phyloP scores from a whole-genome alignment of 345 rosid genomes.

The Mercurialis annua region DNA sequence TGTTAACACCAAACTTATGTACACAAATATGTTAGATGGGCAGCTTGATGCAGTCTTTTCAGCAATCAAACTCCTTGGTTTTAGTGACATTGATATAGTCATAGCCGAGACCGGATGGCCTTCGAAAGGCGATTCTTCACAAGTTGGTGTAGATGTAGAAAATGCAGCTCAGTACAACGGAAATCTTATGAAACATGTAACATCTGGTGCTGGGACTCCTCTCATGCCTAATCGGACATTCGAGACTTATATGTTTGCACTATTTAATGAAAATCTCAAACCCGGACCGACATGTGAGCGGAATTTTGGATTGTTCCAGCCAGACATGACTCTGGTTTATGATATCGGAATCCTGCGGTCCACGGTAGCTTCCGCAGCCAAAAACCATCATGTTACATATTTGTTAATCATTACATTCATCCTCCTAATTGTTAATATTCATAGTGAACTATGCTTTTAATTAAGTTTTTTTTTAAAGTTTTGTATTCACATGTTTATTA shows the following conservation, averaged over 20 bases:
- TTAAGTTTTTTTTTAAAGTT: too few species aligned
- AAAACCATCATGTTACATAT: slow-evolving; percentile 22
- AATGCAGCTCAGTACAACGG: slow-evolving; percentile 64
- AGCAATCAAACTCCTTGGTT: slow-evolving; percentile 66
- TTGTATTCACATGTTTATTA: too few species aligned
- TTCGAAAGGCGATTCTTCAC: slow-evolving; percentile 54
- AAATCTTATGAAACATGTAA: slow-evolving; percentile 56
- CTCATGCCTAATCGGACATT: slow-evolving; percentile 81
- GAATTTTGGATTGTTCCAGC: slow-evolving; percentile 65
- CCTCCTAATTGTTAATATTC: slow-evolving; percentile 25
- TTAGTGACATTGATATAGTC: slow-evolving; percentile 64
- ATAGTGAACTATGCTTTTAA: slow-evolving; percentile 15
- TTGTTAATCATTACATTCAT: slow-evolving; percentile 31
- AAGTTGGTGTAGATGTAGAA: slow-evolving; percentile 49
- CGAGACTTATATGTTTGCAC: slow-evolving; percentile 79
- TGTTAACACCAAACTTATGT: slow-evolving; percentile 38
- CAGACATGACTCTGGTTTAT: slow-evolving; percentile 66
- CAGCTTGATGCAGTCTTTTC: slow-evolving; percentile 83
- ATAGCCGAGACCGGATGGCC: slow-evolving; percentile 96
- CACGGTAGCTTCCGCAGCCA: slow-evolving; percentile 51
- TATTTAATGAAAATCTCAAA: slow-evolving; percentile 86
- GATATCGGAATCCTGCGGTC: slow-evolving; percentile 68
- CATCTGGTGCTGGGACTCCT: slow-evolving; percentile 67
- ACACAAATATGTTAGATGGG: slow-evolving; percentile 86
- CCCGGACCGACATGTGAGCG: slow-evolving; percentile 66